Conservation (phyloP, 805 yeast species). For the Barnettozyma siamensis region DNA sequence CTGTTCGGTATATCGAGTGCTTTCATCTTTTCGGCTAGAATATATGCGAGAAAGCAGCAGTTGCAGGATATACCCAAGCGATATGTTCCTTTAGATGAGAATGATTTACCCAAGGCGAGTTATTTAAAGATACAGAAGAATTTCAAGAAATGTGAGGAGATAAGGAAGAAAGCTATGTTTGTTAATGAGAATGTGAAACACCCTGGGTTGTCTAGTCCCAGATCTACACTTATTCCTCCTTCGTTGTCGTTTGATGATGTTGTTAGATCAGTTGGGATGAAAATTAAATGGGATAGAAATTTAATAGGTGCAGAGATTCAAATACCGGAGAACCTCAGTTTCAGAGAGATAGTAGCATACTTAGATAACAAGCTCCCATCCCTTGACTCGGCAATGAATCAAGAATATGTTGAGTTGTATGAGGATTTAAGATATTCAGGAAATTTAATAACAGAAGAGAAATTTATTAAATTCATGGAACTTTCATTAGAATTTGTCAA, state of each 20-base stretch:
- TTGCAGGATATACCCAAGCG: conserved; percentile 73
- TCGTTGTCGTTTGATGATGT: conserved; percentile 45
- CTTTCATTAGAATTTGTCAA: conserved; percentile 32
- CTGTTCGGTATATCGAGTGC: conserved; percentile 47
- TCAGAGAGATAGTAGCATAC: conserved; percentile 37
- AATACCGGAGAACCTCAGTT: conserved; percentile 35
- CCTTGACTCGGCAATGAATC: conserved; percentile 14
- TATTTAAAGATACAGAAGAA: conserved; percentile 35
- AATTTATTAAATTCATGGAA: conserved; percentile 56
- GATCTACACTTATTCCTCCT: conserved; percentile 32
- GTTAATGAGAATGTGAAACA: conserved; percentile 42
- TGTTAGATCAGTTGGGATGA: conserved; percentile 53
- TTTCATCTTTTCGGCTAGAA: conserved; percentile 50
- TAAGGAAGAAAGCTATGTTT: conserved; percentile 32
- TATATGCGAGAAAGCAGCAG: conserved; percentile 50
- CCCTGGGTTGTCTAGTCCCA: conserved; percentile 46
- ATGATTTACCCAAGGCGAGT: conserved; percentile 50
- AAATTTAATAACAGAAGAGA: conserved; percentile 47
- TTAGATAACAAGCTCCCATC: conserved; percentile 24
- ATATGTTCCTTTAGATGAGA: conserved; percentile 62
- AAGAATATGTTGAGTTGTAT: conserved; percentile 45
- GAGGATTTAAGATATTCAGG: conserved; percentile 69
- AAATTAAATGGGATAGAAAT: conserved; percentile 43
- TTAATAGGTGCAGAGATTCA: conserved; percentile 30
- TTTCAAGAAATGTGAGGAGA: conserved; percentile 36